phyloP scores from a whole-genome alignment of 148 eudicot species.

The Rheum nobile region DNA sequence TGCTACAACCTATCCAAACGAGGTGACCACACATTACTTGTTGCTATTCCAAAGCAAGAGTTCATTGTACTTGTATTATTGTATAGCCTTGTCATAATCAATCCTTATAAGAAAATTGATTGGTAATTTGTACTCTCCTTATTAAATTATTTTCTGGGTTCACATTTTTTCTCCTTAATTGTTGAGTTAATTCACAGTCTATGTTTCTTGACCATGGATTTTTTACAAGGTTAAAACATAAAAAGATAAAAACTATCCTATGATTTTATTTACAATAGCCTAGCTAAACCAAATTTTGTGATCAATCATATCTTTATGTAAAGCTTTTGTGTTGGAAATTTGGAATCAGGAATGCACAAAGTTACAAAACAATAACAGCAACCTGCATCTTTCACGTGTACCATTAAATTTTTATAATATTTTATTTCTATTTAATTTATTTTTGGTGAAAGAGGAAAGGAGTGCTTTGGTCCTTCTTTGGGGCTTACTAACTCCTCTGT shows the following conservation, averaged over 20 bases:
- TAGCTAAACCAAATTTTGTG: neutral
- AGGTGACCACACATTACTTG: conserved; percentile 5
- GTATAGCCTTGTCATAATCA: conserved; percentile 9
- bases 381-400: conserved; percentile 8
- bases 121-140: neutral
- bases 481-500: conserved; percentile 5
- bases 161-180: neutral
- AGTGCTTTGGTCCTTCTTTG: neutral
- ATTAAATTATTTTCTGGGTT: neutral
- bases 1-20: conserved; percentile 5
- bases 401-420: neutral
- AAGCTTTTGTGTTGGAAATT: neutral
- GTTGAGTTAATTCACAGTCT: neutral
- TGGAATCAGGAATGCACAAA: neutral
- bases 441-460: neutral
- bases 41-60: neutral
- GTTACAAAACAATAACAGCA: conserved; percentile 5
- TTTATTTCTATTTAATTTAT: neutral
- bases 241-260: neutral
- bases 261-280: neutral
- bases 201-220: neutral
- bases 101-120: neutral
- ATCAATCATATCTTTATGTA: neutral
- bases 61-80: conserved; percentile 3
- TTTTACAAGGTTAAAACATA: neutral